These are phyloP conservation scores for Solanum bulbocastanum DNA, from an alignment of 257 asterid genomes.

Conservation along the genomic window DNA sequence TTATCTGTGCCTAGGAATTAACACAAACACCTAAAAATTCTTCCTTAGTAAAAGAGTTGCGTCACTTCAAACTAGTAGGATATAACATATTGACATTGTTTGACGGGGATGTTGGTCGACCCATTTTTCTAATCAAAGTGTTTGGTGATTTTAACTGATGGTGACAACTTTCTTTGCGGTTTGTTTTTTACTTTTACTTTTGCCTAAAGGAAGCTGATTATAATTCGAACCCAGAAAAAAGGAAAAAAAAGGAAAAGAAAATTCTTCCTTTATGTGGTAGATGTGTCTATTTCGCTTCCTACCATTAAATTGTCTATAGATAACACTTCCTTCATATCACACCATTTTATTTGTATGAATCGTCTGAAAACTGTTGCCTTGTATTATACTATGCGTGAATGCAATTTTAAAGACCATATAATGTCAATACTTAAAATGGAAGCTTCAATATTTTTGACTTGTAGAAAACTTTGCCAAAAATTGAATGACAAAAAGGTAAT, in stretches of 20 bases:
- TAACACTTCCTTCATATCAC: background rate
- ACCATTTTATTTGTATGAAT: background rate
- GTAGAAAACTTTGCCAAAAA: background rate
- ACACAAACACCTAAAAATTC: background rate
- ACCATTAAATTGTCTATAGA: background rate
- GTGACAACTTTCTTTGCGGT: background rate
- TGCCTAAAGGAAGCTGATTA: background rate
- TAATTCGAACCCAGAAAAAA: background rate
- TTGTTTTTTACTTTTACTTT: background rate
- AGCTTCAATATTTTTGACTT: background rate
- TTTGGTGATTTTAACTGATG: background rate
- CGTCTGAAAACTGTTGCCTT: background rate
- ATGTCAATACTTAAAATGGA: background rate
- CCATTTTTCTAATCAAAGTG: background rate
- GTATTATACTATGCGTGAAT: background rate
- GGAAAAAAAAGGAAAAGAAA: background rate
- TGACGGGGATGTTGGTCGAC: background rate
- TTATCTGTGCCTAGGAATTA: background rate
- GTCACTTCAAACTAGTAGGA: background rate
- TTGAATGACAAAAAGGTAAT: background rate
- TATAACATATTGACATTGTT: background rate
- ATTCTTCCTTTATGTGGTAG: background rate
- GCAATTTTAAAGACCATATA: background rate
- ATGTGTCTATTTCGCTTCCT: background rate
- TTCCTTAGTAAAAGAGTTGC: background rate